Evolutionary conservation across 192 early-diverging fungal species (phyloP).

Genomic region (Geranomyces variabilis): DNA sequence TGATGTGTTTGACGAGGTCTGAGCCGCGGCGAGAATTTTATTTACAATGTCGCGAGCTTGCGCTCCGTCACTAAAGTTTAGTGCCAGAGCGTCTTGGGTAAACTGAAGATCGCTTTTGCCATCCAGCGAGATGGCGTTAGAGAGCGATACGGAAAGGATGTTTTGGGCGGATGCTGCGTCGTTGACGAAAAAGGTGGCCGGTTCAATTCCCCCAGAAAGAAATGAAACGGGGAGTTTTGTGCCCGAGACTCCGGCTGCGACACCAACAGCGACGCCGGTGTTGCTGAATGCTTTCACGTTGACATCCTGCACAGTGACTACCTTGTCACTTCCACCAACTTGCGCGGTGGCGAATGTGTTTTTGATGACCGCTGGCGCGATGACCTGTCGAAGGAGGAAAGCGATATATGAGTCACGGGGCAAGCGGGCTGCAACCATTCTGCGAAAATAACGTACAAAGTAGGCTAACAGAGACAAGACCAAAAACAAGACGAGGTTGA

Average conservation of each 20-base stretch:
- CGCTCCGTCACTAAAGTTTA: neutral
- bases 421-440: too few species aligned
- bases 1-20: neutral
- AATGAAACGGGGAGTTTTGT: slow-evolving; percentile 20
- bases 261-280: neutral
- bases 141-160: slow-evolving; percentile 5
- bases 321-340: slow-evolving; percentile 4
- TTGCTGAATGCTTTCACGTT: slow-evolving; percentile 18
- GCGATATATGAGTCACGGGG: neutral
- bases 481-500: neutral
- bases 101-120: slow-evolving; percentile 20
- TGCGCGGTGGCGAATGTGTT: slow-evolving; percentile 14
- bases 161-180: slow-evolving; percentile 2
- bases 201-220: slow-evolving; percentile 23
- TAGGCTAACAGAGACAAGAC: neutral
- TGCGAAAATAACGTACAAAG: slow-evolving; percentile 10
- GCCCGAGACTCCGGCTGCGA: neutral
- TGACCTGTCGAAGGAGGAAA: slow-evolving; percentile 5
- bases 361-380: slow-evolving; percentile 23
- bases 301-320: neutral
- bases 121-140: slow-evolving; percentile 14
- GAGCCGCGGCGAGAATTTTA: neutral
- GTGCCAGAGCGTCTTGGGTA: slow-evolving; percentile 10
- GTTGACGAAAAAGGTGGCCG: slow-evolving; percentile 12
- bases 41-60: neutral